Evolutionary conservation across 495 filamentous ascomycete genomes (phyloP).

Genomic region (Penicillium taxi): DNA sequence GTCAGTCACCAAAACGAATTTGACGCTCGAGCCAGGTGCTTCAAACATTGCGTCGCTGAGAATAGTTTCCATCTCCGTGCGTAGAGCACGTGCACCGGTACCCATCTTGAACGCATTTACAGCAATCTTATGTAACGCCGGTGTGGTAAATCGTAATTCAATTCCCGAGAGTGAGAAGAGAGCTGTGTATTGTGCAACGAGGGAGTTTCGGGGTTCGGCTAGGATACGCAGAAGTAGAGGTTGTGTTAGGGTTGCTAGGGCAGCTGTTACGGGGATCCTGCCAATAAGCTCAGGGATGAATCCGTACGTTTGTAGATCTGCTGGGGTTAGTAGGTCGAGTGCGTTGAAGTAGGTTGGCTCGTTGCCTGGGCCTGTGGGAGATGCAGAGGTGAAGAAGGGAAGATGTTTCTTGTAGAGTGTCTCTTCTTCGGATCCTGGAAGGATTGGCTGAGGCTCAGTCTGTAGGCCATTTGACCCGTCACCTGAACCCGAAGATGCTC

Average conservation of each 20-base stretch:
- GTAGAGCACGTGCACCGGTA: conserved; percentile 78
- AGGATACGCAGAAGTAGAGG: conserved; percentile 76
- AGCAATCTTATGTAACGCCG: conserved; percentile 71
- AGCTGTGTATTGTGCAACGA: conserved; percentile 76
- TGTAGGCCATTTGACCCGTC: conserved; percentile 18
- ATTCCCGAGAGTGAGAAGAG: conserved; percentile 79
- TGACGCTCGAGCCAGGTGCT: conserved; percentile 62
- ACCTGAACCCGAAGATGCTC: conserved; percentile 31
- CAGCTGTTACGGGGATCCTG: conserved; percentile 78
- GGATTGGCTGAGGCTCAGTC: conserved; percentile 37
- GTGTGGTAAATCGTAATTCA: conserved; percentile 73
- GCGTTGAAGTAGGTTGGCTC: conserved; percentile 59
- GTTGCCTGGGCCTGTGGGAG: conserved; percentile 20
- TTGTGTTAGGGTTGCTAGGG: conserved; percentile 72
- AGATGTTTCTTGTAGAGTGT: conserved; percentile 59
- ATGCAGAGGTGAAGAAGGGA: conserved; percentile 52
- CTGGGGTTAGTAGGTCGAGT: conserved; percentile 70
- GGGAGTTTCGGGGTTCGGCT: conserved; percentile 81
- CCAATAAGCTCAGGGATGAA: conserved; percentile 94
- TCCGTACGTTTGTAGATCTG: conserved; percentile 82
- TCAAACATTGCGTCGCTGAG: conserved; percentile 89
- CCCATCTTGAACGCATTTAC: conserved; percentile 64
- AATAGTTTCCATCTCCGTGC: conserved; percentile 83
- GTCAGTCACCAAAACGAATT: conserved; percentile 70
- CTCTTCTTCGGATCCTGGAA: conserved; percentile 48